Evolutionary conservation across 2,329 filamentous ascomycete species (phyloP).

Genomic region (Monosporascus sp.): DNA sequence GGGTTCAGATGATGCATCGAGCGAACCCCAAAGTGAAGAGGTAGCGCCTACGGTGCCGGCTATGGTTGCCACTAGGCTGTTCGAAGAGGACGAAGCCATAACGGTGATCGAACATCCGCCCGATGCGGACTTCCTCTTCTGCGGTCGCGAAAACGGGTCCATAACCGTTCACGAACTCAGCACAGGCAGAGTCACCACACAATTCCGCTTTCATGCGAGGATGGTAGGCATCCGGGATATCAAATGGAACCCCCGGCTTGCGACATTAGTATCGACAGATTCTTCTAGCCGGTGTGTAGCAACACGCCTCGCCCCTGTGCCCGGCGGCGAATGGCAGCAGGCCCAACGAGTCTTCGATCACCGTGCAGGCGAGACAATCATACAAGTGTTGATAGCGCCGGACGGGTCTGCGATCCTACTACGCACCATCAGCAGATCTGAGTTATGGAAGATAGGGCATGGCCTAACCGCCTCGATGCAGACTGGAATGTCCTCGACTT

Average conservation of each 20-base stretch:
- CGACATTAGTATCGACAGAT: not conserved
- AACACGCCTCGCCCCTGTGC: not conserved
- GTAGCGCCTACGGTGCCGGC: not conserved
- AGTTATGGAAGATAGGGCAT: too few species aligned
- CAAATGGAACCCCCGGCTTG: not conserved
- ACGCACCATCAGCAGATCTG: too few species aligned
- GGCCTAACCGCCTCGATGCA: too few species aligned
- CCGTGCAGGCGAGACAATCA: not conserved
- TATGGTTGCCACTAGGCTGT: not conserved
- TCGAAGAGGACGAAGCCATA: not conserved
- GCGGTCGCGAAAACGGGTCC: constrained; percentile 11
- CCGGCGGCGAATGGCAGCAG: not conserved
- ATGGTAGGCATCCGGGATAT: not conserved
- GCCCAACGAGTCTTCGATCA: too few species aligned
- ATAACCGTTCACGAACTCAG: constrained; percentile 10
- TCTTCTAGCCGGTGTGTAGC: not conserved
- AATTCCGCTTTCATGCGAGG: constrained; percentile 1
- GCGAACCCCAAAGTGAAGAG: constrained; percentile 2
- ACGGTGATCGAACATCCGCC: not conserved
- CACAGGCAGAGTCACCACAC: constrained; percentile 5
- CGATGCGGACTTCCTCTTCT: constrained; percentile 2
- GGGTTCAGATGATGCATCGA: constrained; percentile 7
- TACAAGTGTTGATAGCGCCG: not conserved
- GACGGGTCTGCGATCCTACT: too few species aligned
- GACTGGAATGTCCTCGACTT: too few species aligned